Evolutionary conservation across 108 stramenopile species (phyloP).

Genomic region (Conticribra guillardii): DNA sequence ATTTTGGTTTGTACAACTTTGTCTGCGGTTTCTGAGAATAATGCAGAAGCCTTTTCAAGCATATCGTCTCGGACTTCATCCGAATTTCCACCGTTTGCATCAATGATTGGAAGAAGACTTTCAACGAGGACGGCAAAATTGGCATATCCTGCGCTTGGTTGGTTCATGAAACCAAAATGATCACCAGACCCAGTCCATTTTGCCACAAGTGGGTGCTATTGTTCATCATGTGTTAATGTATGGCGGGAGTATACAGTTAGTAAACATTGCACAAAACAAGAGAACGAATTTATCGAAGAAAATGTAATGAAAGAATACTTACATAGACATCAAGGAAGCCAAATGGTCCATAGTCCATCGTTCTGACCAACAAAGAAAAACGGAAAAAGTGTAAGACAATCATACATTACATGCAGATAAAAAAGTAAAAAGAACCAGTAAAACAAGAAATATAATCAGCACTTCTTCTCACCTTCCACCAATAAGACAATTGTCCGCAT

Average conservation of each 20-base stretch:
- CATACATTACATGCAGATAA: too few relatives aligned
- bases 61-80: slow-evolving; percentile 45
- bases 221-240: background rate
- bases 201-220: slow-evolving; percentile 75
- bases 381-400: too few relatives aligned
- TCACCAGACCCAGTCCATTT: slow-evolving; percentile 85
- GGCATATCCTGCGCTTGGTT: slow-evolving; percentile 81
- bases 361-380: too few relatives aligned
- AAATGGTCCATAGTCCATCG: slow-evolving; percentile 97
- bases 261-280: slow-evolving; percentile 32
- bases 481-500: slow-evolving; percentile 92
- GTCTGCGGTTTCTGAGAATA: slow-evolving; percentile 63
- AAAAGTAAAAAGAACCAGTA: too few relatives aligned
- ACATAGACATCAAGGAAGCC: slow-evolving; percentile 89
- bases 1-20: slow-evolving; percentile 62
- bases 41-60: slow-evolving; percentile 46
- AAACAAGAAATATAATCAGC: too few relatives aligned
- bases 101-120: slow-evolving; percentile 77
- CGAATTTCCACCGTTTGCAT: slow-evolving; percentile 49
- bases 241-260: slow-evolving; percentile 9
- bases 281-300: background rate
- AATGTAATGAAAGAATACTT: background rate
- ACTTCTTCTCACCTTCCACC: too few relatives aligned
- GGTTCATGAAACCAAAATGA: slow-evolving; percentile 93
- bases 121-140: slow-evolving; percentile 83